Conservation (phyloP, 2,329 filamentous ascomycete genomes). For the Penicillium sp. region DNA sequence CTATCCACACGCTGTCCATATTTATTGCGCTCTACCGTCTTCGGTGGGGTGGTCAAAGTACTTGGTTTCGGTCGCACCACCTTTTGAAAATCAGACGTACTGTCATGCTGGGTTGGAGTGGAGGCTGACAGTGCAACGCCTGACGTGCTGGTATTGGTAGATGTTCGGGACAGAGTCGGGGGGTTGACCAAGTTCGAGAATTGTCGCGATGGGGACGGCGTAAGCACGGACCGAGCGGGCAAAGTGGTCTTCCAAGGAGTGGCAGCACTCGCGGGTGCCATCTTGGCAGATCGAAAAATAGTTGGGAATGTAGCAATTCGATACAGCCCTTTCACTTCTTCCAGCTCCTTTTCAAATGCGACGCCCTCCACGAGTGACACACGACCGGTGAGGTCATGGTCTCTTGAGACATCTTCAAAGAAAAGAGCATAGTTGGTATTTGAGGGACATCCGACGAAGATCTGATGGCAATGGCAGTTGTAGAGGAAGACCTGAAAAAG, state of each 20-base stretch:
- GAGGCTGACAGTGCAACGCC: slow-evolving; percentile 32
- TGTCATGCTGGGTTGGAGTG: slow-evolving; percentile 31
- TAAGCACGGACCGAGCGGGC: slow-evolving; percentile 26
- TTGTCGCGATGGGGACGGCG: slow-evolving; percentile 33
- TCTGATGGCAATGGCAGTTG: slow-evolving; percentile 56
- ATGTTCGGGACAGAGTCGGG: slow-evolving; percentile 30
- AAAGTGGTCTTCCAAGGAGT: slow-evolving; percentile 28
- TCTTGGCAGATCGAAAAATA: slow-evolving; percentile 51
- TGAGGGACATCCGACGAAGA: slow-evolving; percentile 55
- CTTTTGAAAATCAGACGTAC: slow-evolving; percentile 36
- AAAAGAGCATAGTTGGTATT: slow-evolving; percentile 50
- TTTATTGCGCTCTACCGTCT: slow-evolving; percentile 51
- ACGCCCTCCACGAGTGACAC: slow-evolving; percentile 54
- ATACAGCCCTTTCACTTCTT: slow-evolving; percentile 44
- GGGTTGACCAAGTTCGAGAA: slow-evolving; percentile 17
- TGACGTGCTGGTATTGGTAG: slow-evolving; percentile 36
- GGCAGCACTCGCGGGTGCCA: slow-evolving; percentile 31
- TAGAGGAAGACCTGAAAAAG: slow-evolving; percentile 50
- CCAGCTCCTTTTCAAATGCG: slow-evolving; percentile 51
- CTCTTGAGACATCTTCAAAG: slow-evolving; percentile 46
- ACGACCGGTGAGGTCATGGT: slow-evolving; percentile 41
- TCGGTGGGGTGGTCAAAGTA: slow-evolving; percentile 24
- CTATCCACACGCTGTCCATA: slow-evolving; percentile 55
- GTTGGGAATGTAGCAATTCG: slow-evolving; percentile 45
- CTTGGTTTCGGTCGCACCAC: slow-evolving; percentile 33